These are phyloP conservation scores for Triticum urartu DNA, from an alignment of 176 grass and related monocot genomes.

Conservation along the genomic window DNA sequence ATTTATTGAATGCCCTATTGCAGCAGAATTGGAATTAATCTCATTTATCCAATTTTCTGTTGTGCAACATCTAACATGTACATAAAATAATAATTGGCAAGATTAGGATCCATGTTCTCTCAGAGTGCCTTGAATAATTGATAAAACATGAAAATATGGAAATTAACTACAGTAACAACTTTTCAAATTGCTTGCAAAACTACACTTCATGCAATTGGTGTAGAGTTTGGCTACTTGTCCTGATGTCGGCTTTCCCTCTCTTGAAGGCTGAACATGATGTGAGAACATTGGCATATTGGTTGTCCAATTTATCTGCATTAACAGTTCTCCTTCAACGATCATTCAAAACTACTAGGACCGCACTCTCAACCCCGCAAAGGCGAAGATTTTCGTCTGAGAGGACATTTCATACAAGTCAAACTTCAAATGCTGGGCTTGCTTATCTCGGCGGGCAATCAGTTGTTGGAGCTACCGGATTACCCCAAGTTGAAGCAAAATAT, in stretches of 20 bases:
- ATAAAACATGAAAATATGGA: conserved; percentile 6
- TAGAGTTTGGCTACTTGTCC: conserved; percentile 11
- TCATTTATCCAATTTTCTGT: neutral
- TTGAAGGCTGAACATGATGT: conserved; percentile 61
- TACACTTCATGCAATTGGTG: conserved; percentile 1
- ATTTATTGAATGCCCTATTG: neutral
- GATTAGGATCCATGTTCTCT: conserved; percentile 3
- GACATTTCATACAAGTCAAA: conserved; percentile 63
- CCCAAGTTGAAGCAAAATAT: conserved; percentile 85
- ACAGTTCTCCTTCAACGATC: conserved; percentile 68
- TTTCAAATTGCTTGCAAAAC: conserved; percentile 28
- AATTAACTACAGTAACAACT: conserved; percentile 9
- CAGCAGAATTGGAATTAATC: neutral
- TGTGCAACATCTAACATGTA: conserved; percentile 8
- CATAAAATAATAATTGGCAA: conserved; percentile 4
- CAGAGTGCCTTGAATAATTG: neutral
- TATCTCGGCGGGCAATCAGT: conserved; percentile 50
- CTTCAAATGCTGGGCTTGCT: conserved; percentile 63
- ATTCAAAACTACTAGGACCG: conserved; percentile 61
- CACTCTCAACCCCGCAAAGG: conserved; percentile 63
- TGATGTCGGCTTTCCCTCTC: conserved; percentile 34
- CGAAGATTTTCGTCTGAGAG: conserved; percentile 63
- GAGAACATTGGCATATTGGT: conserved; percentile 66
- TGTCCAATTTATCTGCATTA: conserved; percentile 68
- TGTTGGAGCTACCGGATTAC: conserved; percentile 51